Evolutionary conservation across 192 early-diverging fungal genomes (phyloP), one percentile per base, ranked within the genome.

Genomic region (Powellomyces hirtus): DNA sequence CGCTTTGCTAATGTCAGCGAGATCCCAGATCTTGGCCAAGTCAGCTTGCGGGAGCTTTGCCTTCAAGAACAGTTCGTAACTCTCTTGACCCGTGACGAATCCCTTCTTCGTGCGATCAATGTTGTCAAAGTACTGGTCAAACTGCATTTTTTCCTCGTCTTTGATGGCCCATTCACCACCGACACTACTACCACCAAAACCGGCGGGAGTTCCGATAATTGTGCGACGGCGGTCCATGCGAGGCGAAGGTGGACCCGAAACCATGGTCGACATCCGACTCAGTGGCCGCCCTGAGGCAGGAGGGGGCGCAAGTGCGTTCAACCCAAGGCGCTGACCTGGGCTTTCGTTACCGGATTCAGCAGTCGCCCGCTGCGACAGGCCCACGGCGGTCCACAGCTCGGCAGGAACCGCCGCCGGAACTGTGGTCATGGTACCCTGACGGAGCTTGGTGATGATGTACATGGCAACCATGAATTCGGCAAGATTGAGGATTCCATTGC

Each of bases 391-490:
- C 82, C 68, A 89, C 51, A 88, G 68, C n/a, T 81, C 71, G 14
- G 83, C 71, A 11, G 96, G 91, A 20, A 94, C 75, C 5, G 75
- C 60, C 4, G 79, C 49, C 14, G 96, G 96, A n/a, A 96, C 78
- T 29, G 79, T 77, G 40, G 78, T 71, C 35, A 86, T 76, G 20
- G 81, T 81, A 33, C 89, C 90, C 56, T 90, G 85, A 86, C 93
- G 93, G 20, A 90, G 76, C 59, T 87, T 83, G 18, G 89, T 84
- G 58, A 98, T 89, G 63, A 92, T 89, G 68, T 87, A 85, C 94
- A 98, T 96, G 38, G 93, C 93, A 53, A 93, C 86, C 42, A 90
- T 84, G 74, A 98, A 98, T 71, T 95, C 93, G 8, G 85, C 77
- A 55, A 91, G 78, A 58, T 88, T 84, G 34, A 98, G 72, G 55